Conservation (phyloP, 1,284 basidiomycete genomes). For the Takashimella koratensis region DNA sequence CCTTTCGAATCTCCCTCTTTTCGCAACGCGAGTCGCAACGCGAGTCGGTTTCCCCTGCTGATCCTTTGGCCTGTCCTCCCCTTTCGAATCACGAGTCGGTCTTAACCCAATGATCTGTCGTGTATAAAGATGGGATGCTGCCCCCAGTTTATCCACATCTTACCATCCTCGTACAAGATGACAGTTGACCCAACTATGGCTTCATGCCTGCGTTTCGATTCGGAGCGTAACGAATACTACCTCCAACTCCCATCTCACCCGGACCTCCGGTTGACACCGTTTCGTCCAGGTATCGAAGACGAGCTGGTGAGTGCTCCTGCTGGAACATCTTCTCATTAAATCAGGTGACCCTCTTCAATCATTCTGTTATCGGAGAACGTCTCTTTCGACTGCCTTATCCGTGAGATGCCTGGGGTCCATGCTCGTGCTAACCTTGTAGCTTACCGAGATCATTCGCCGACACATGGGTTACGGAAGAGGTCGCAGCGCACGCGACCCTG, state of each 20-base stretch:
- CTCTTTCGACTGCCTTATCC: conserved; percentile 22
- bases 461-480: conserved; percentile 4
- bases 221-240: conserved; percentile 19
- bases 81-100: too few relatives aligned
- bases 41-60: too few relatives aligned
- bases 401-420: conserved; percentile 10
- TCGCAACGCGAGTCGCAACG: too few relatives aligned
- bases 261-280: conserved; percentile 17
- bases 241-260: conserved; percentile 25
- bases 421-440: conserved; percentile 2
- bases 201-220: conserved; percentile 20
- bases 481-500: neutral
- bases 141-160: too few relatives aligned
- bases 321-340: conserved; percentile 2
- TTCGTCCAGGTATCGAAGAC: conserved; percentile 16
- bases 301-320: conserved; percentile 11
- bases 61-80: too few relatives aligned
- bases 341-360: conserved; percentile 23
- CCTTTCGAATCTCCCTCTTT: too few relatives aligned
- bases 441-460: conserved; percentile 13
- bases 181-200: conserved; percentile 4
- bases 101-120: too few relatives aligned
- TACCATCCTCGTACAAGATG: too few relatives aligned
- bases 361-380: conserved; percentile 14
- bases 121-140: too few relatives aligned